phyloP scores from a whole-genome alignment of 768 basidiomycete species.

The Sarcomyxa edulis region DNA sequence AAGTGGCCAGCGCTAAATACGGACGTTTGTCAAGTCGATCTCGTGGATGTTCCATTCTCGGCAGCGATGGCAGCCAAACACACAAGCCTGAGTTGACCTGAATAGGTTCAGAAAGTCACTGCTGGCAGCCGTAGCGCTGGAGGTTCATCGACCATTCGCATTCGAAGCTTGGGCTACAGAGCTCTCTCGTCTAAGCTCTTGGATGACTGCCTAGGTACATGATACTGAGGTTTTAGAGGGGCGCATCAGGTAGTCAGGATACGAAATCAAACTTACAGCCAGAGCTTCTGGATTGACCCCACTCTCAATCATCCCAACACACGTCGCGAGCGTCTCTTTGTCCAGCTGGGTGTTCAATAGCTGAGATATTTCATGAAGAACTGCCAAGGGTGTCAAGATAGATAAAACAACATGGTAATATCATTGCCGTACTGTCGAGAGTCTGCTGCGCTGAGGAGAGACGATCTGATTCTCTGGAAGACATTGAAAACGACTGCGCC shows the following conservation, averaged over 20 bases:
- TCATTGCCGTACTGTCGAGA: slow-evolving; percentile 63
- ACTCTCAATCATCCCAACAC: slow-evolving; percentile 87
- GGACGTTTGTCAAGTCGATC: too few species aligned
- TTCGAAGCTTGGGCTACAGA: slow-evolving; percentile 34
- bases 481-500: slow-evolving; percentile 30
- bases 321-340: slow-evolving; percentile 88
- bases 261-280: slow-evolving; percentile 48
- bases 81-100: too few species aligned
- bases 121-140: background rate
- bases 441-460: slow-evolving; percentile 64
- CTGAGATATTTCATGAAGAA: slow-evolving; percentile 84
- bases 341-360: slow-evolving; percentile 83
- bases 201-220: slow-evolving; percentile 64
- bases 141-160: slow-evolving; percentile 12
- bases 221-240: background rate
- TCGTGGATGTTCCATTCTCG: too few species aligned
- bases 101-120: too few species aligned
- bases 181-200: slow-evolving; percentile 75
- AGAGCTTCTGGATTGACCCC: slow-evolving; percentile 91
- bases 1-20: too few species aligned
- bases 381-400: slow-evolving; percentile 33
- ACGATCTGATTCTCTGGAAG: slow-evolving; percentile 54
- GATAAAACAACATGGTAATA: background rate
- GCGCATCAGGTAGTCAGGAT: background rate
- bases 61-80: too few species aligned